phyloP scores from a whole-genome alignment of 257 asterid genomes.

The Oldenlandia corymbosa region DNA sequence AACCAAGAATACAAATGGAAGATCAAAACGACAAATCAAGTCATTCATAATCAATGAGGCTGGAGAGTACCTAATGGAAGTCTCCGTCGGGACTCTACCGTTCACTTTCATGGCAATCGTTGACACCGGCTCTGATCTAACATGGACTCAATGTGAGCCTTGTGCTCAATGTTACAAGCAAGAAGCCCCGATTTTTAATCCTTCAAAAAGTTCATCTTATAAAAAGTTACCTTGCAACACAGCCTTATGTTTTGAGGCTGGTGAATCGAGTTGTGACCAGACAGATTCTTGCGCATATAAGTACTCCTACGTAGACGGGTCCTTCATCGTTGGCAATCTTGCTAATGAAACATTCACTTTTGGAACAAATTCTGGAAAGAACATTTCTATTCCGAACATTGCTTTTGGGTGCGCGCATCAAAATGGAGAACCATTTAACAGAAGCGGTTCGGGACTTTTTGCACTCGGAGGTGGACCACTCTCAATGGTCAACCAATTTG shows the following conservation, averaged over 20 bases:
- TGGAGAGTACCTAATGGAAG: slow-evolving; percentile 49
- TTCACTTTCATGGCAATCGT: slow-evolving; percentile 33
- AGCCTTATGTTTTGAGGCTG: slow-evolving; percentile 16
- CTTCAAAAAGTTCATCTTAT: slow-evolving; percentile 20
- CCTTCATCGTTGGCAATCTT: slow-evolving; percentile 34
- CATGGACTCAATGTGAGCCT: slow-evolving; percentile 61
- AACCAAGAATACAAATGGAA: too few species aligned
- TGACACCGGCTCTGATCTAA: slow-evolving; percentile 61
- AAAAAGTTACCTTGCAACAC: slow-evolving; percentile 26
- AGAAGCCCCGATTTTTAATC: slow-evolving; percentile 41
- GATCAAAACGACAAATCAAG: too few species aligned
- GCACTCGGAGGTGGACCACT: slow-evolving; percentile 52
- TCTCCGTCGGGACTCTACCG: slow-evolving; percentile 50
- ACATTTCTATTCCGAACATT: slow-evolving; percentile 23
- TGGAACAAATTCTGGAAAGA: slow-evolving; percentile 9
- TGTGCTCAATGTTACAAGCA: slow-evolving; percentile 44
- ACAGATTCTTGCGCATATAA: slow-evolving; percentile 29
- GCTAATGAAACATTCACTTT: slow-evolving; percentile 42
- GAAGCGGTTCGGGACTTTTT: slow-evolving; percentile 36
- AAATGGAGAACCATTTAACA: slow-evolving; percentile 34
- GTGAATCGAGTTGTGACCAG: slow-evolving; percentile 5
- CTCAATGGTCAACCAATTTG: slow-evolving; percentile 45
- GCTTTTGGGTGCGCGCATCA: slow-evolving; percentile 54
- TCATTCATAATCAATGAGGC: slow-evolving; percentile 6
- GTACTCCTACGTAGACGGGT: slow-evolving; percentile 31